Percentiles rank a stretch among this genome's conserved stretches.
Conservation (phyloP, 345 rosid genomes). For the Bretschneidera sinensis region DNA sequence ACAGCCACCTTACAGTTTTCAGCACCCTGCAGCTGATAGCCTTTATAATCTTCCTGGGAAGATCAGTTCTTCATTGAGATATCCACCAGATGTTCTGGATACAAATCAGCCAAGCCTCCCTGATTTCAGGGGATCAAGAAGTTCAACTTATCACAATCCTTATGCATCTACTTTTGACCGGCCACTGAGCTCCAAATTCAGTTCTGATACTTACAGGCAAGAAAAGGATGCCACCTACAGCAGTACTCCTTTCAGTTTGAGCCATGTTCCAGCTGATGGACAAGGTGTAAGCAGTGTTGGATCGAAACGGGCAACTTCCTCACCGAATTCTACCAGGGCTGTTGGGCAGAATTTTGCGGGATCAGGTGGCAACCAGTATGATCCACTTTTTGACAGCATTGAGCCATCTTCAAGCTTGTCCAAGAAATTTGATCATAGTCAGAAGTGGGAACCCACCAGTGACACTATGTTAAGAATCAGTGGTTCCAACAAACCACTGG, state of each 20-base stretch:
- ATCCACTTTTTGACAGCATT: conserved; percentile 81
- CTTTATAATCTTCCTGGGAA: conserved; percentile 17
- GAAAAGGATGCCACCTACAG: conserved; percentile 25
- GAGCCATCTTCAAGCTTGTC: conserved; percentile 49
- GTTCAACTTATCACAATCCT: conserved; percentile 31
- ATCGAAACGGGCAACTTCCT: conserved; percentile 37
- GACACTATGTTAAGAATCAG: conserved; percentile 39
- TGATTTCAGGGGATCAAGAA: conserved; percentile 30
- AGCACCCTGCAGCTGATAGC: conserved; percentile 15
- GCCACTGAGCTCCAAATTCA: conserved; percentile 32
- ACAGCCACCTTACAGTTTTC: conserved; percentile 18
- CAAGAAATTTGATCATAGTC: conserved; percentile 31
- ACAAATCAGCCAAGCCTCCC: conserved; percentile 18
- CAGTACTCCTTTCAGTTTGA: conserved; percentile 20
- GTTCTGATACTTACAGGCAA: conserved; percentile 30
- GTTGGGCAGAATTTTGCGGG: conserved; percentile 24
- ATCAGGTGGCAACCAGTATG: conserved; percentile 61
- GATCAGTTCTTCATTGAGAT: conserved; percentile 23
- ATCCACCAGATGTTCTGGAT: conserved; percentile 28
- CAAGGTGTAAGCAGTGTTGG: conserved; percentile 26
- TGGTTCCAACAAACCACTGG: no score
- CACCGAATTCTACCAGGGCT: conserved; percentile 38
- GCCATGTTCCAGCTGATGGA: conserved; percentile 28
- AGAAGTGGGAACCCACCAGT: conserved; percentile 37
- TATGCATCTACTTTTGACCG: conserved; percentile 46